These are phyloP conservation scores for Epichloe scottii DNA, from an alignment of 2,329 filamentous ascomycete species.

Conservation along the genomic window DNA sequence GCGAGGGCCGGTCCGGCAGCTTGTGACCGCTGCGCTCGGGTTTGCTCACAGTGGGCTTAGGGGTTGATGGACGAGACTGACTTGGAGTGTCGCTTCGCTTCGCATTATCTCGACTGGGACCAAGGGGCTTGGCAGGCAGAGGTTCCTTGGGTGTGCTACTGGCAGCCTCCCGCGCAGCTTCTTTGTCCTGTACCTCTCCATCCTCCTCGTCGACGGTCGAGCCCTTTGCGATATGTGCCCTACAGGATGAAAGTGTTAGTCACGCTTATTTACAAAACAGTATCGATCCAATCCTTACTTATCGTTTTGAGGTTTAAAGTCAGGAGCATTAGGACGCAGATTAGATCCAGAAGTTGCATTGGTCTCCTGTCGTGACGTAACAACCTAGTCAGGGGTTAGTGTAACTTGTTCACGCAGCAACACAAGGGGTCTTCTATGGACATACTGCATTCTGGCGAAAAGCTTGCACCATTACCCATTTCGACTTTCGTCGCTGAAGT, in stretches of 20 bases:
- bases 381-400: constrained; percentile 13
- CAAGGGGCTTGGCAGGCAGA: constrained; percentile 20
- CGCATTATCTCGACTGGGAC: constrained; percentile 13
- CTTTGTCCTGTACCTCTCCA: constrained; percentile 55
- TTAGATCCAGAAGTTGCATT: constrained; percentile 22
- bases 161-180: constrained; percentile 7
- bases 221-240: constrained; percentile 10
- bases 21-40: constrained; percentile 21
- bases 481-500: constrained; percentile 51
- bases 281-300: constrained; percentile 20
- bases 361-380: constrained; percentile 16
- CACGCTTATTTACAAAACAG: not conserved
- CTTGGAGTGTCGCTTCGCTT: constrained; percentile 14
- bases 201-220: constrained; percentile 47
- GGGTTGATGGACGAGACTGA: constrained; percentile 16
- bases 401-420: not conserved
- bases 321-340: constrained; percentile 46
- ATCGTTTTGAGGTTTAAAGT: constrained; percentile 46
- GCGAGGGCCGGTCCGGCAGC: constrained; percentile 24
- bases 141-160: constrained; percentile 17
- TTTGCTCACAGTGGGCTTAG: constrained; percentile 15
- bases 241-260: constrained; percentile 9
- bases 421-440: constrained; percentile 5
- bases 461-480: constrained; percentile 63
- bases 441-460: constrained; percentile 54